Conservation (phyloP, 75 land plant species). For the Picea glauca region DNA sequence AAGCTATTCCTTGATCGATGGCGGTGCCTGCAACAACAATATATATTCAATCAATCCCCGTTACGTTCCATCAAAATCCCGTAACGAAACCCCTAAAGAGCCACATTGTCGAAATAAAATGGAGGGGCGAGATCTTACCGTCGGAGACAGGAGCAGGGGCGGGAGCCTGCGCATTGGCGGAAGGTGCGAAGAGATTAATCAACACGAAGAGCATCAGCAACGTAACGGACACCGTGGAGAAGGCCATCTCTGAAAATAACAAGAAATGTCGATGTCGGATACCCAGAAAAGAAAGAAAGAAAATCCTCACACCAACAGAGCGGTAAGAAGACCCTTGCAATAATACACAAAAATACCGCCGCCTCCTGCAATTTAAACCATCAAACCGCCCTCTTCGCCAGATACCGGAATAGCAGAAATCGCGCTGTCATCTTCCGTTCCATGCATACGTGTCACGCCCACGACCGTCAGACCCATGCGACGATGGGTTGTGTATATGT, state of each 20-base stretch:
- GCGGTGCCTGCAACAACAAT: conserved; percentile 28
- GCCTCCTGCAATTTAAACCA: not conserved
- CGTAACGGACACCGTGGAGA: not conserved
- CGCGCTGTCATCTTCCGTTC: not conserved
- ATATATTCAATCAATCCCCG: too few species aligned
- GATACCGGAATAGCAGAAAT: not conserved
- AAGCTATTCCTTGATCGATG: conserved; percentile 66
- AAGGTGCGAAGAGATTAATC: not conserved
- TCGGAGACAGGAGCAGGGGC: conserved; percentile 40
- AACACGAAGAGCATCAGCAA: not conserved
- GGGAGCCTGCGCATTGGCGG: conserved; percentile 26
- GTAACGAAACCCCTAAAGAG: too few species aligned
- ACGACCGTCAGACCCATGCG: not conserved
- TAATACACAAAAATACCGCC: not conserved
- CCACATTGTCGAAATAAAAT: not conserved
- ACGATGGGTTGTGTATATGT: not conserved
- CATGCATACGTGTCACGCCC: not conserved
- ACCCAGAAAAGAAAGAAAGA: not conserved
- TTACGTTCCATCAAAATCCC: not conserved
- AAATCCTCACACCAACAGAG: not conserved
- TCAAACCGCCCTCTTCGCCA: not conserved
- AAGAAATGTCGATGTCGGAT: too few species aligned
- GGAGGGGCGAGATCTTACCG: conserved; percentile 14
- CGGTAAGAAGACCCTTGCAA: not conserved
- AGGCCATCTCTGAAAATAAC: conserved; percentile 27